Evolutionary conservation across 1,284 basidiomycete species (phyloP).

Genomic region (Cutaneotrichosporon sp.): DNA sequence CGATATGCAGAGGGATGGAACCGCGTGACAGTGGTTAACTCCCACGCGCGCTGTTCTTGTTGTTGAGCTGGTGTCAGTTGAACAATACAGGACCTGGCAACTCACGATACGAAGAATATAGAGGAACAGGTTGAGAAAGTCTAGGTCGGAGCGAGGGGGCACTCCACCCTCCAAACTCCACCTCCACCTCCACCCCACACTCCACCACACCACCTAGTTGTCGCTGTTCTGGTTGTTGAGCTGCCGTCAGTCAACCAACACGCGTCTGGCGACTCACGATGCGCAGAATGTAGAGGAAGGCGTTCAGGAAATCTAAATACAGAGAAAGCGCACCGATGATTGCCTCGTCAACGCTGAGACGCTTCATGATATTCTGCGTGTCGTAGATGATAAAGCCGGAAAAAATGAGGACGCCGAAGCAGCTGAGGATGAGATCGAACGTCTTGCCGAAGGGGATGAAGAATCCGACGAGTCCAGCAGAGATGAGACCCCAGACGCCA

Average conservation of each 20-base stretch:
- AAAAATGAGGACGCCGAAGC: slow-evolving; percentile 45
- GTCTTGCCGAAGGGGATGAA: slow-evolving; percentile 48
- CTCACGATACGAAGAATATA: too few species aligned
- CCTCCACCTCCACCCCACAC: too few species aligned
- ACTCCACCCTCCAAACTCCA: too few species aligned
- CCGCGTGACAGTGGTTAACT: too few species aligned
- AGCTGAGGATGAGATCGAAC: slow-evolving; percentile 44
- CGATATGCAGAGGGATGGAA: too few species aligned
- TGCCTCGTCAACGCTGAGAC: slow-evolving; percentile 45
- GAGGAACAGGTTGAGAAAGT: too few species aligned
- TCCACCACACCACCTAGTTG: background rate
- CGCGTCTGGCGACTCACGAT: slow-evolving; percentile 38
- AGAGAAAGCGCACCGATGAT: slow-evolving; percentile 29
- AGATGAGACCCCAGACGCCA: slow-evolving; percentile 44
- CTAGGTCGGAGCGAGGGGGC: too few species aligned
- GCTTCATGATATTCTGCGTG: slow-evolving; percentile 49
- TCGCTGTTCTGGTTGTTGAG: slow-evolving; percentile 5
- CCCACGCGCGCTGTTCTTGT: too few species aligned
- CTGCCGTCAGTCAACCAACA: background rate
- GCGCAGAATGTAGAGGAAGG: slow-evolving; percentile 45
- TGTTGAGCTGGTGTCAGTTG: too few species aligned
- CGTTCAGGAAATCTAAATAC: slow-evolving; percentile 43
- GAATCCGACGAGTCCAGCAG: slow-evolving; percentile 40
- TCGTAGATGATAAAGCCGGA: slow-evolving; percentile 46
- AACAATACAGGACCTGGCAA: too few species aligned